Base-by-base conservation (phyloP, 495 filamentous ascomycete genomes). In the Clohesyomyces aquaticus region DNA sequence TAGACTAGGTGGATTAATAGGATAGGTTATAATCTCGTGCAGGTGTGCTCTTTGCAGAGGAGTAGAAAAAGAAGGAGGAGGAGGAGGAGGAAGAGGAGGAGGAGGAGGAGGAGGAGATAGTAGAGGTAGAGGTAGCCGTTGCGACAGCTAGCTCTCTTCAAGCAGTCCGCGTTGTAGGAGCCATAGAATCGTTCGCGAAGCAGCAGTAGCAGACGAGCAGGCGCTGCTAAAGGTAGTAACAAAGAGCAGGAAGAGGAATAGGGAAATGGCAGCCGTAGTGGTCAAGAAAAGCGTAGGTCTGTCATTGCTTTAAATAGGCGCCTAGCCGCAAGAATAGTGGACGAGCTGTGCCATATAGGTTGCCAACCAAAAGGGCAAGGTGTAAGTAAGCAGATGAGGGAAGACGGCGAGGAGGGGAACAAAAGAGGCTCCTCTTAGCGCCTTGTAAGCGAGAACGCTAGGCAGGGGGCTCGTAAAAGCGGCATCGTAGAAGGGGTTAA, bases 221-320 rank as follows among this genome's bases (percentile, higher is more conserved):
- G 52, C 52, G 52, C 25, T 55, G 52, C 52, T 55, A 23, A 55
- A 38, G 28, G 18, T 16, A 19, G 52, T 32, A 18, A 35, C 2
- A 11, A 55, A 55, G 52, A 52, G 49, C 25, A 28, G 25, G 25
- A 55, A 38, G 52, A 35, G 52, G 28, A 18, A 38, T 55, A 41
- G 28, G 38, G 25, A 38, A 10, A 32, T n/a, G 52, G 25, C n/a
- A 32, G 52, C 25, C 25, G 28, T 38, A 35, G 28, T 32, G 28
- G 26, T 32, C 16, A 18, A 55, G 28, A 11, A 55, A 55, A 55
- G 52, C 26, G 52, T 55, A 18, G 52, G 28, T 55, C 25, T 35
- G 28, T 28, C 18, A 38, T 55, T 38, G 25, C 52, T 38, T 55
- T 55, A 55, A 55, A 38, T 55, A 55, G 52, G 28, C 52, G 52